A percentile compares a stretch with the other conserved stretches of the same genome.
These are phyloP conservation scores for Gastrolobium villosum DNA, from an alignment of 306 rosid species.

Conservation along the genomic window DNA sequence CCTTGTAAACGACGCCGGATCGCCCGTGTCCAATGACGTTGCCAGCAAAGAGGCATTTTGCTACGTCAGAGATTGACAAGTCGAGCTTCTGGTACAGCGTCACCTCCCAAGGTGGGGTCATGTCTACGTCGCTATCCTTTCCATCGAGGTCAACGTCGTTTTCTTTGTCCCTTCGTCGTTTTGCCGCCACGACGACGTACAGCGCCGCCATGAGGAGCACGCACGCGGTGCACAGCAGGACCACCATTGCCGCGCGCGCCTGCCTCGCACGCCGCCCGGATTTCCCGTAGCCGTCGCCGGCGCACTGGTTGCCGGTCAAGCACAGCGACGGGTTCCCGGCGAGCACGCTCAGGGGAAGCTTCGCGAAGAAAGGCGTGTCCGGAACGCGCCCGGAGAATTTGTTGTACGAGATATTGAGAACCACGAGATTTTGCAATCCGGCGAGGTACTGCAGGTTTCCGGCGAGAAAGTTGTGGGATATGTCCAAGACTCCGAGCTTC, in stretches of 20 bases:
- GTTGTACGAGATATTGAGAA: constrained; percentile 84
- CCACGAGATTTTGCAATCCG: constrained; percentile 82
- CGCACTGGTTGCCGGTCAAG: constrained; percentile 66
- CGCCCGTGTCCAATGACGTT: constrained; percentile 83
- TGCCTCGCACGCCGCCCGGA: constrained; percentile 55
- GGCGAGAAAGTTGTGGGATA: constrained; percentile 76
- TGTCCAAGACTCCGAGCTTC: constrained; percentile 82
- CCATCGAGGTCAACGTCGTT: constrained; percentile 57
- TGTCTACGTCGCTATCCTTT: constrained; percentile 67
- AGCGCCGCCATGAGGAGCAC: constrained; percentile 76
- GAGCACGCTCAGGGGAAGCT: constrained; percentile 78
- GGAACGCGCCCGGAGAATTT: constrained; percentile 83
- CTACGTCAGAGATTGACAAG: constrained; percentile 79
- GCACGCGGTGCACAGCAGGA: constrained; percentile 77
- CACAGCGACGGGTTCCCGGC: constrained; percentile 81
- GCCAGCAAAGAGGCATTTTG: constrained; percentile 60
- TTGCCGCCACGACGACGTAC: constrained; percentile 65
- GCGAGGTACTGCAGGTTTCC: constrained; percentile 77
- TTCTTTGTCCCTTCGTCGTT: constrained; percentile 55
- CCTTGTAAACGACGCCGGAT: constrained; percentile 84
- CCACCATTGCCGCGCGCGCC: constrained; percentile 86
- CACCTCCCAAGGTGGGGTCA: constrained; percentile 94
- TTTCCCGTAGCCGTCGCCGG: background rate
- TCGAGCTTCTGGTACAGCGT: constrained; percentile 94
- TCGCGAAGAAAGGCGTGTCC: constrained; percentile 81